Conservation (phyloP, 805 yeast species). For the Maudiozyma pseudohumilis region DNA sequence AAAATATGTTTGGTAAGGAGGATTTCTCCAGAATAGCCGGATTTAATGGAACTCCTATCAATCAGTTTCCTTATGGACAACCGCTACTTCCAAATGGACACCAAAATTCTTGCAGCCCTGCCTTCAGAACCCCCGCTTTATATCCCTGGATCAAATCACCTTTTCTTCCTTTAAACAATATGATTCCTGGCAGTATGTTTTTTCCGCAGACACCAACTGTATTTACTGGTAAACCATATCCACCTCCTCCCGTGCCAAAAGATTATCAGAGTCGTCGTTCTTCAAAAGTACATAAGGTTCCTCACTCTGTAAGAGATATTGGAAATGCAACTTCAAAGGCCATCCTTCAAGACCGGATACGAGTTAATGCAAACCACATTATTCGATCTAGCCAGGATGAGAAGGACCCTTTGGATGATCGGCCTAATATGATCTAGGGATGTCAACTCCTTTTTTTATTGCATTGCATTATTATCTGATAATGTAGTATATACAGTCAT, state of each 20-base stretch:
- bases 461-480: too few species aligned
- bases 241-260: constrained; percentile 1
- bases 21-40: constrained; percentile 2
- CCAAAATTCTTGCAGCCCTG: constrained; percentile 5
- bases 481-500: too few species aligned
- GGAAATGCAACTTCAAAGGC: not conserved
- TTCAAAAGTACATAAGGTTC: constrained; percentile 3
- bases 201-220: constrained; percentile 5
- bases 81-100: constrained; percentile 3
- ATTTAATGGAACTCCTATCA: constrained; percentile 5
- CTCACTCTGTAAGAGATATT: constrained; percentile 1
- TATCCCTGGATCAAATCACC: constrained; percentile 9
- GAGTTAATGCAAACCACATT: constrained; percentile 7
- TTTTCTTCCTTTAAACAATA: constrained; percentile 1
- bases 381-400: too few species aligned
- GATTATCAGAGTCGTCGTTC: not conserved
- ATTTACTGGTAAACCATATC: constrained; percentile 5
- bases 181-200: constrained; percentile 1
- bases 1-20: constrained; percentile 2
- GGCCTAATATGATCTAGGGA: too few species aligned
- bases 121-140: constrained; percentile 2
- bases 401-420: too few species aligned
- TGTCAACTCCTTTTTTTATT: too few species aligned
- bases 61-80: constrained; percentile 5
- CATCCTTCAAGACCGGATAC: constrained; percentile 2